Base-by-base conservation (phyloP, 805 yeast species). In the Metschnikowia corniflorae region DNA sequence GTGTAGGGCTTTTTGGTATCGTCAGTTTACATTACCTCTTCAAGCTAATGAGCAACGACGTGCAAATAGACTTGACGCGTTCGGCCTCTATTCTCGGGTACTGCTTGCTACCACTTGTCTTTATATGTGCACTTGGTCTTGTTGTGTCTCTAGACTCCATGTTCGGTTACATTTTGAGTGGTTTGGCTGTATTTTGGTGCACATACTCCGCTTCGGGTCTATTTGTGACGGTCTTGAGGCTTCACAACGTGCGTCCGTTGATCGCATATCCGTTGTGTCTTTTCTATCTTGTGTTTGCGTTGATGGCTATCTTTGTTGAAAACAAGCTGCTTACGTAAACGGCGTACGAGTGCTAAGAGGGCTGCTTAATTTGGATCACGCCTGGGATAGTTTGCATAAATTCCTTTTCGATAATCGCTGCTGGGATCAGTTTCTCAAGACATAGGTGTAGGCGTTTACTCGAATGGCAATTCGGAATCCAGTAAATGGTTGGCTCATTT, bases 71-170 rank as follows among this genome's bases (percentile, higher is more conserved):
- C 44, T 62, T 80, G 42, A 56, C 72, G 26, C 76, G 91, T 47
- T 86, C 96, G 0, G 93, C 96, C 7, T 82, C 95, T 6, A 95
- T 91, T 9, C 69, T 93, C 33, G 98, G 98, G 2, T 93, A 93
- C 63, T 91, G 97, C 57, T 69, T 93, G 54, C 69, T 93, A 39
- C 98, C 98, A 2, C 67, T 93, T 41, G 96, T 91, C 22, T 71
- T 80, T 16, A 69, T 86, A 23, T 79, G 93, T 43, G 83, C 82
- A 1, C 53, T 86, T 29, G 82, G 87, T 1, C 82, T 88, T 2
- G 63, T 80, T 19, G 49, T 79, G 10, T 68, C 80, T 3, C 68
- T 91, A 52, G 89, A 89, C 57, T 86, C 85, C 52, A 50, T 75
- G 2, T 22, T 79, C 20, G 97, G 97, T 1, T 88, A 88, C 56